Evolutionary conservation across 305 asterid species (phyloP).

Genomic region (Euphrasia arctica): DNA sequence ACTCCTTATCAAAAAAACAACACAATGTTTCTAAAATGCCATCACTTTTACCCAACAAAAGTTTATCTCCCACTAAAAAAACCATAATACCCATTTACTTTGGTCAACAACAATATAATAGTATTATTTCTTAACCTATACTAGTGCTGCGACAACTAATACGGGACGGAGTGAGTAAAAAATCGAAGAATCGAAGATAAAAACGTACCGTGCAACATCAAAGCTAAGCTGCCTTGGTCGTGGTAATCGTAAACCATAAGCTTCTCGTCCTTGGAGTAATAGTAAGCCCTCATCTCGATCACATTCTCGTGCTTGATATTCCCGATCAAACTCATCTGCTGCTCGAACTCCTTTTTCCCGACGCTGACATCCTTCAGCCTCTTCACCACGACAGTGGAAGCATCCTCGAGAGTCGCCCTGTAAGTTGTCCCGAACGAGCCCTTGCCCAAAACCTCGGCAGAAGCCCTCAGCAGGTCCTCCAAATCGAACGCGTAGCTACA

Average conservation of each 20-base stretch:
- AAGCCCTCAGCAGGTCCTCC: conserved; percentile 91
- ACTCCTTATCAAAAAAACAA: no score
- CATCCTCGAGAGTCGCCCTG: conserved; percentile 82
- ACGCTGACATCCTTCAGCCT: conserved; percentile 83
- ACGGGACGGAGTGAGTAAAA: no score
- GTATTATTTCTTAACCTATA: no score
- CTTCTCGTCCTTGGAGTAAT: conserved; percentile 91
- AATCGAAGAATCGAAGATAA: conserved; percentile 21
- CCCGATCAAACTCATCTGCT: conserved; percentile 75
- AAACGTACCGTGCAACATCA: conserved; percentile 61
- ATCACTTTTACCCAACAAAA: no score
- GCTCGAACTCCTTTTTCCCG: conserved; percentile 86
- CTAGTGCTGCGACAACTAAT: no score
- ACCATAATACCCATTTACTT: no score
- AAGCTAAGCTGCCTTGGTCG: conserved; percentile 70
- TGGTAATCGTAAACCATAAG: conserved; percentile 82
- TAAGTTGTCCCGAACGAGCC: conserved; percentile 85
- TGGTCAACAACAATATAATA: no score
- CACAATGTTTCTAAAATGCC: no score
- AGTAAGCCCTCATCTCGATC: conserved; percentile 83
- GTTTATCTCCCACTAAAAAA: no score
- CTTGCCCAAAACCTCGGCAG: conserved; percentile 92
- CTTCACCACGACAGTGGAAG: conserved; percentile 82
- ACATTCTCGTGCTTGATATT: conserved; percentile 81
- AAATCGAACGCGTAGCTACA: conserved; percentile 80